Base-by-base conservation (phyloP, 2,329 filamentous ascomycete genomes). In the Fonsecaea nubica region DNA sequence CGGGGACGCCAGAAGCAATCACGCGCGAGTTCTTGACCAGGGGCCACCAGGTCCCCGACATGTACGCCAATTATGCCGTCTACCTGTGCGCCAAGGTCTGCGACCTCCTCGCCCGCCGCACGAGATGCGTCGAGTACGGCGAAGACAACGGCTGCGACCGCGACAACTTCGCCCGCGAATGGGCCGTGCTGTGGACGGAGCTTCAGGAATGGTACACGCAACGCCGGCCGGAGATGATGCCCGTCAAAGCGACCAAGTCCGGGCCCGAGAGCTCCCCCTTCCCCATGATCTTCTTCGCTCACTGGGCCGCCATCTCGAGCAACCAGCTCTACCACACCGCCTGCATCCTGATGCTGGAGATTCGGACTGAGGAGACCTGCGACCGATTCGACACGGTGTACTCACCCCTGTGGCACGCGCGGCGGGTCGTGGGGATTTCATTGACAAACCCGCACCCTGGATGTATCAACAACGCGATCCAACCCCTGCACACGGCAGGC, bases 21-120 rank as follows among this genome's bases (percentile, higher is more conserved):
- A 42, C 12, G 12, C 15, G 38, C 15, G 33, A 25, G 45, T 65
- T 68, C 56, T 69, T 83, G 63, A 79, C 83, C 70, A 73, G 74
- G 55, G 75, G 78, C 15, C 71, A 73, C 4, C 71, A 74, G 4
- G 76, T 76, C 48, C 78, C 82, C 4, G 86, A 88, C 69, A 86
- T 84, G 80, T 82, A 86, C 67, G 86, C 86, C 36, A 88, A 88
- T 70, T 85, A 85, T 69, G 80, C 85, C 7, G 85, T 88, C 2
- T 88, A 85, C 68, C 79, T 89, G 1, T 83, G 81, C 58, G 82
- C 85, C 3, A 81, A 80, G 63, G 81, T 81, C 1, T 85, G 82
- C 65, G 81, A 86, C 69, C 79, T 87, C 2, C 76, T 85, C 12
- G 80, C 82, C 8, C 78, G 82, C 60, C 81, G 80, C 18, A 85